Evolutionary conservation across 2,329 filamentous ascomycete species (phyloP).

Genomic region (Xylariales sp.): DNA sequence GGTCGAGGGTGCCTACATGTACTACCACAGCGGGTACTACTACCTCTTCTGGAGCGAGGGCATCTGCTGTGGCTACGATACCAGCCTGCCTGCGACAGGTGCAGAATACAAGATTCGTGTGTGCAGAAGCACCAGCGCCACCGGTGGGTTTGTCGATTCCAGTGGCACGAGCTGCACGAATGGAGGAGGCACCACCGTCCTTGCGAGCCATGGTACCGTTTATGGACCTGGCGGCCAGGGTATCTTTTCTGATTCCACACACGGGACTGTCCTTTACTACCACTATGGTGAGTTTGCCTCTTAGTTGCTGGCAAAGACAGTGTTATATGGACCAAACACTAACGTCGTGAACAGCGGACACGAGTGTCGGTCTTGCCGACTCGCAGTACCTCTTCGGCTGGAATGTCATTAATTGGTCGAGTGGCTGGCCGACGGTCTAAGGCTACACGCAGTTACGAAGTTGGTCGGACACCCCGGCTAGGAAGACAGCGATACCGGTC

Average conservation of each 20-base stretch:
- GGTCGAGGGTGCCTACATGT: constrained; percentile 53
- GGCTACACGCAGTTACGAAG: too few species aligned
- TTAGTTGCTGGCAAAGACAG: neutral
- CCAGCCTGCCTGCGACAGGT: constrained; percentile 44
- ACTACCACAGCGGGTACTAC: constrained; percentile 51
- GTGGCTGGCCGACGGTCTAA: constrained; percentile 39
- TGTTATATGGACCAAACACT: neutral
- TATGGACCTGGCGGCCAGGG: constrained; percentile 62
- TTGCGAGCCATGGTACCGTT: constrained; percentile 51
- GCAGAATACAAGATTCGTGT: constrained; percentile 64
- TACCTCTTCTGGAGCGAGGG: constrained; percentile 62
- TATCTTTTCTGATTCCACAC: constrained; percentile 43
- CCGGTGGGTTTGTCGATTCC: constrained; percentile 53
- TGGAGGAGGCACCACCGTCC: constrained; percentile 54
- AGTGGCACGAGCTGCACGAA: constrained; percentile 46
- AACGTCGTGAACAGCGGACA: constrained; percentile 35
- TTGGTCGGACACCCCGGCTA: too few species aligned
- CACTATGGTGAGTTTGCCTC: constrained; percentile 40
- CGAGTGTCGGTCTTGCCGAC: constrained; percentile 46
- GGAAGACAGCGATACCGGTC: too few species aligned
- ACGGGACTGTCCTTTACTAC: constrained; percentile 56
- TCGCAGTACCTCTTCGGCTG: constrained; percentile 40
- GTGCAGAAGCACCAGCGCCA: constrained; percentile 51
- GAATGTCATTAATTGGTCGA: constrained; percentile 37
- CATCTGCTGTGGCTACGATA: constrained; percentile 57